Percentiles rank a stretch among this genome's conserved stretches.
These are phyloP conservation scores for Colletotrichum cordylinicola DNA, from an alignment of 2,329 filamentous ascomycete genomes.

Conservation along the genomic window DNA sequence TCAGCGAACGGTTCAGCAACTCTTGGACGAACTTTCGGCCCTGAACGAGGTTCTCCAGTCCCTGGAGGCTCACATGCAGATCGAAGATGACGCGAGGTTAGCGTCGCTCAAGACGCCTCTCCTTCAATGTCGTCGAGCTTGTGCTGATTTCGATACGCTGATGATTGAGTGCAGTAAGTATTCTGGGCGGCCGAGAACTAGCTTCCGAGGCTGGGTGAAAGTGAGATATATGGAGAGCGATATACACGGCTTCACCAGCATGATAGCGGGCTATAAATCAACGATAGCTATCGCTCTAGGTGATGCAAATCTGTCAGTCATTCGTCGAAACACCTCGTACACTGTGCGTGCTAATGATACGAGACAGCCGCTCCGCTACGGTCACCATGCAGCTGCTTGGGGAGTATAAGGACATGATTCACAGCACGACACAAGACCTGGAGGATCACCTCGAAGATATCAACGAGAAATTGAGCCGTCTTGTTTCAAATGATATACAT, in stretches of 20 bases:
- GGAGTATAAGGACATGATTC: neutral
- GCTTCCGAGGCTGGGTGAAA: neutral
- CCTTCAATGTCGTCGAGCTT: neutral
- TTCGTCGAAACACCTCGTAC: too few relatives aligned
- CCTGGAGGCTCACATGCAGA: neutral
- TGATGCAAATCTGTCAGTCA: neutral
- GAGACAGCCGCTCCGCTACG: neutral
- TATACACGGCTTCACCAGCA: neutral
- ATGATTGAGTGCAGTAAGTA: neutral
- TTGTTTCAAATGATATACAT: neutral
- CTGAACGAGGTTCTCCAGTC: neutral
- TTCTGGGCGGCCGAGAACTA: neutral
- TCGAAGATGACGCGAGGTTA: neutral
- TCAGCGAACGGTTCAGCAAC: neutral
- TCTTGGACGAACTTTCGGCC: neutral
- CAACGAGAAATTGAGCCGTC: neutral
- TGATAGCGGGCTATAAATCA: conserved; percentile 9
- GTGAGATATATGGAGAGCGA: neutral
- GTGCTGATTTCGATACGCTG: neutral
- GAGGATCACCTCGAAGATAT: too few relatives aligned
- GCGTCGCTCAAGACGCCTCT: neutral
- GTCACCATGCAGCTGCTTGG: neutral
- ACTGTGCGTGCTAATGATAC: neutral
- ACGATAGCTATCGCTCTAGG: neutral
- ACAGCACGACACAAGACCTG: neutral